Percentiles rank a stretch among this genome's conserved stretches.
phyloP scores from a whole-genome alignment of 1,284 basidiomycete genomes.

The Sanghuangporus baumii region DNA sequence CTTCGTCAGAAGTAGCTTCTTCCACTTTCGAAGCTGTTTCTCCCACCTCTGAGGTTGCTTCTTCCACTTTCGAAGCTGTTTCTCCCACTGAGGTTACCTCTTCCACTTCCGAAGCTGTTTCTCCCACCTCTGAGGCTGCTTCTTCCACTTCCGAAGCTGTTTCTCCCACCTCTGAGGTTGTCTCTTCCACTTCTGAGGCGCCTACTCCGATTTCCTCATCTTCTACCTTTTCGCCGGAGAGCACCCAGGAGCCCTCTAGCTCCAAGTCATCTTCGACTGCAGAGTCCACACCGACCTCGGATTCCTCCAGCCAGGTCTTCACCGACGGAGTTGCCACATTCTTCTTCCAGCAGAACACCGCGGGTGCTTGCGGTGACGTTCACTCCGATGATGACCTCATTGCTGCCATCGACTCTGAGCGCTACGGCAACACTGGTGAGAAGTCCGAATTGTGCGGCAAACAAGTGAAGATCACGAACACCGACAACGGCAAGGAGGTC shows the following conservation, averaged over 20 bases:
- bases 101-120: neutral
- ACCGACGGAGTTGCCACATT: constrained; percentile 40
- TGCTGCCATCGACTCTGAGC: constrained; percentile 55
- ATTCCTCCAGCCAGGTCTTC: constrained; percentile 21
- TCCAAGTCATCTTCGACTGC: constrained; percentile 10
- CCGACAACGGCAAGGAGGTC: constrained; percentile 48
- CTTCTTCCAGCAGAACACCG: constrained; percentile 62
- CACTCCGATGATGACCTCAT: constrained; percentile 65
- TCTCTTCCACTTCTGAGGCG: neutral
- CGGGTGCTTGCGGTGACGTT: constrained; percentile 70
- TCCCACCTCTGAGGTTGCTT: neutral
- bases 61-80: neutral
- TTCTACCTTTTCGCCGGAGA: constrained; percentile 14
- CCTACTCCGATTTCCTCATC: neutral
- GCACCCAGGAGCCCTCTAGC: constrained; percentile 3
- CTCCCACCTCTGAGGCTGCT: neutral
- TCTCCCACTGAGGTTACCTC: too few species aligned
- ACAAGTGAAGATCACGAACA: constrained; percentile 60
- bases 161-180: neutral
- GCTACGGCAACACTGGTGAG: constrained; percentile 45
- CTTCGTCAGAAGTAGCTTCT: neutral
- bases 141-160: neutral
- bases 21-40: neutral
- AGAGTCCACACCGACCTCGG: constrained; percentile 14
- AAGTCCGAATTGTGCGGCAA: constrained; percentile 60